Base-by-base conservation (phyloP, 2,329 filamentous ascomycete genomes). In the Xylaria digitata region DNA sequence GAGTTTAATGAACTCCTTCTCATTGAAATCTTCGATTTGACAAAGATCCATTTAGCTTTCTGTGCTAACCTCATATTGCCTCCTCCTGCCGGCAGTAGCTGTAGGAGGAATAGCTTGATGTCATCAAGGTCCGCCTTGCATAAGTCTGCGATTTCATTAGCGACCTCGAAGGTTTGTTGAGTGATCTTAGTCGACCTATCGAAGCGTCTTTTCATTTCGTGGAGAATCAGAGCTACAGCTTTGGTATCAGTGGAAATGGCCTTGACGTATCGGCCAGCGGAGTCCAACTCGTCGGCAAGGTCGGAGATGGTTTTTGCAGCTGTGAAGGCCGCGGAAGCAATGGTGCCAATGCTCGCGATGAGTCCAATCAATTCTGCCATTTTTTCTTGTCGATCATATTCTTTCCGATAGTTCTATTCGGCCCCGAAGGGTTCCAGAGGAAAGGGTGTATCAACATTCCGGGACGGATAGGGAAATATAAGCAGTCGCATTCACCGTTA, bases 331-430 rank as follows among this genome's bases (percentile, higher is more conserved):
- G 32, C 50, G 13, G 50, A 53, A 6, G 32, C 50, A 15, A 53
- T 40, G 7, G 50, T 53, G 32, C 50, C 50, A 40, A 53, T 53
- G 50, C 50, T 53, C 32, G 50, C 19, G 17, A 53, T 40, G 50
- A 53, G 50, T 3, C 50, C 50, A 26, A 53, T 53, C 17, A 52
- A 8, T 34, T 52, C 49, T 7, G 49, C 49, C 49, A 52, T 52
- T 34, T 52, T 15, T 15, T 13, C 5, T 43, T 43, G 9, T 43
- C 8, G 15, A 43, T 43, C 1, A 43, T 43, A 43, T 43, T 43
- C 32, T 34, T 34, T 34, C 32, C 7, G 9, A 34, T 34, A 11
- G 9, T 11, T 11, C 1, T 7, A 11, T 34, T 8, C 6, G 9
- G 7, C 32, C 32, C 32, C 32, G 7, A 34, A 34, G 32, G 26